These are phyloP conservation scores for Wickerhamiella alocasiicola DNA, from an alignment of 805 yeast genomes.

Conservation along the genomic window DNA sequence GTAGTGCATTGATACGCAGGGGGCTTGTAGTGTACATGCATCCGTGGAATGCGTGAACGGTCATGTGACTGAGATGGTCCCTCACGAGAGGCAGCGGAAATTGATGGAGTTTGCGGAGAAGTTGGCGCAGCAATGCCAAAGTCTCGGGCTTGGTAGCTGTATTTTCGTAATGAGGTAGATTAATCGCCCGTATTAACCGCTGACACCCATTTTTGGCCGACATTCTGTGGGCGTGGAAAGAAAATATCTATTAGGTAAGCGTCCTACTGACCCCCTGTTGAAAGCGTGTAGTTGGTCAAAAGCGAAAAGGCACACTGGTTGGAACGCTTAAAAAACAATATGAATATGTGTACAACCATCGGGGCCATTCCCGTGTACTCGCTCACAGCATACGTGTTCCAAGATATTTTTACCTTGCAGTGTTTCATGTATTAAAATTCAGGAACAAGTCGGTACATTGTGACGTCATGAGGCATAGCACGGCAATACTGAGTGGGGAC, in stretches of 20 bases:
- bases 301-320: too few species aligned
- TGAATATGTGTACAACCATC: too few species aligned
- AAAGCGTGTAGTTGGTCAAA: too few species aligned
- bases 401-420: too few species aligned
- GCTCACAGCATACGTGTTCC: too few species aligned
- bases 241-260: neutral
- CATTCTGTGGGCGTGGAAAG: neutral
- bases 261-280: too few species aligned
- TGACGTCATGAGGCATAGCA: too few species aligned
- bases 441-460: too few species aligned
- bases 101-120: neutral
- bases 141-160: neutral
- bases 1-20: conserved; percentile 13
- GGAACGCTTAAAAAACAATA: too few species aligned
- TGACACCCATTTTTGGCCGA: neutral
- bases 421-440: too few species aligned
- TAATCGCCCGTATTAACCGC: neutral
- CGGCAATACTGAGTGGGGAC: too few species aligned
- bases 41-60: conserved; percentile 13
- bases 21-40: conserved; percentile 18
- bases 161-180: conserved; percentile 3
- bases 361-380: too few species aligned
- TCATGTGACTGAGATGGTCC: conserved; percentile 9
- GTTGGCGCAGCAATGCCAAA: neutral
- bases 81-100: conserved; percentile 1